Evolutionary conservation across 768 basidiomycete genomes (phyloP).

Genomic region (Phanerochaete carnosa): DNA sequence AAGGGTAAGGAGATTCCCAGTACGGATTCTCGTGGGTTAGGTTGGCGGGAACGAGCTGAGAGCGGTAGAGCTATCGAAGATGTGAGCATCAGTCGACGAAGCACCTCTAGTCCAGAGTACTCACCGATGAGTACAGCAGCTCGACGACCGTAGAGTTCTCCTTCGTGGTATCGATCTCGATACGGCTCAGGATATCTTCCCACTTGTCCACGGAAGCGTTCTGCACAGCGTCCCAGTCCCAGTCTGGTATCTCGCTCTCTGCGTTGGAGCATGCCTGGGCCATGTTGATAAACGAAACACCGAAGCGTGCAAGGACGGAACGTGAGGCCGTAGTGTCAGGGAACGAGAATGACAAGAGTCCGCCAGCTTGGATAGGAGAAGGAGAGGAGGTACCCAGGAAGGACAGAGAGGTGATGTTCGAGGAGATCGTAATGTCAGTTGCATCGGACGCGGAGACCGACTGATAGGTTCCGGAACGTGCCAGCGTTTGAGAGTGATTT

Average conservation of each 20-base stretch:
- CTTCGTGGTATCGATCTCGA: conserved; percentile 29
- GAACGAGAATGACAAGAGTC: conserved; percentile 37
- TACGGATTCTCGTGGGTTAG: conserved; percentile 49
- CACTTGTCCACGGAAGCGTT: conserved; percentile 35
- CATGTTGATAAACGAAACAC: conserved; percentile 22
- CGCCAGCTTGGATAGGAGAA: conserved; percentile 42
- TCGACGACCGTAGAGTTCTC: conserved; percentile 42
- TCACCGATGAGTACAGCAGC: conserved; percentile 46
- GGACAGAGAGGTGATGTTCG: conserved; percentile 29
- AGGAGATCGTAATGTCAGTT: conserved; percentile 31
- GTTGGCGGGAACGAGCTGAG: conserved; percentile 49
- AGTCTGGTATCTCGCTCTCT: conserved; percentile 25
- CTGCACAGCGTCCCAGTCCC: conserved; percentile 43
- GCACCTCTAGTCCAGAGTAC: conserved; percentile 9
- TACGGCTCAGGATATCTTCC: conserved; percentile 41
- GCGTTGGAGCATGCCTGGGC: conserved; percentile 24
- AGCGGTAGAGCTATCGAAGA: conserved; percentile 40
- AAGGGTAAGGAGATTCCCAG: conserved; percentile 43
- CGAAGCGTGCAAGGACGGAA: conserved; percentile 23
- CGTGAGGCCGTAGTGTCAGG: conserved; percentile 10
- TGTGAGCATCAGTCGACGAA: not conserved
- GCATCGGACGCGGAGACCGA: conserved; percentile 30
- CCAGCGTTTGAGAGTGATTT: conserved; percentile 17
- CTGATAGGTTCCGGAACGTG: conserved; percentile 39
- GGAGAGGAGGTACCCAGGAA: conserved; percentile 38